These are phyloP conservation scores for Polytrichum formosum DNA, from an alignment of 225 moss, liverwort and hornwort genomes.

Conservation along the genomic window DNA sequence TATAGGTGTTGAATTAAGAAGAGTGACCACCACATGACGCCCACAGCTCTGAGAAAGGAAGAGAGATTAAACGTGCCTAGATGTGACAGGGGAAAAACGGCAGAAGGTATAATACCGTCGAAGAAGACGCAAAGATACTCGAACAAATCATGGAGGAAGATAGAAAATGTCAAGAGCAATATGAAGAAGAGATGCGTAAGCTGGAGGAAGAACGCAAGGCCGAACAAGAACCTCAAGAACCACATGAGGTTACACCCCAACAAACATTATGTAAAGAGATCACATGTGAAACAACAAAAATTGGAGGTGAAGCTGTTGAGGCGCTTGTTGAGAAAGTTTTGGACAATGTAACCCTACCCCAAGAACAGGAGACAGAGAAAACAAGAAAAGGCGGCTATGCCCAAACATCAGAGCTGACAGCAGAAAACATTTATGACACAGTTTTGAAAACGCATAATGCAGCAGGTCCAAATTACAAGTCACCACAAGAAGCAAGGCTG, in stretches of 20 bases:
- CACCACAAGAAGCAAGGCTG: background rate
- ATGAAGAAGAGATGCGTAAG: slow-evolving; percentile 35
- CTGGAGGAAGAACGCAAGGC: slow-evolving; percentile 17
- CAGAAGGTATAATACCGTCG: slow-evolving; percentile 11
- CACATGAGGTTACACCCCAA: background rate
- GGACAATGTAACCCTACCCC: background rate
- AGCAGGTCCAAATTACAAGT: background rate
- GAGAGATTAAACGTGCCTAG: background rate
- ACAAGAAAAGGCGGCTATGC: background rate
- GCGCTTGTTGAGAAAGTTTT: background rate
- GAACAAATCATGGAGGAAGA: slow-evolving; percentile 40
- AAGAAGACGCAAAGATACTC: slow-evolving; percentile 41
- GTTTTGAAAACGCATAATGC: slow-evolving; percentile 4
- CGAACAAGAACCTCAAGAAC: background rate
- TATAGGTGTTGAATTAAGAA: no score
- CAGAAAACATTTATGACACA: slow-evolving; percentile 4
- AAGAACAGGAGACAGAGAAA: background rate
- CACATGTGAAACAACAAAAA: slow-evolving; percentile 2
- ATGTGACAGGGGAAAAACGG: slow-evolving; percentile 20
- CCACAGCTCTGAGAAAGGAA: no score
- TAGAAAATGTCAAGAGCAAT: slow-evolving; percentile 38
- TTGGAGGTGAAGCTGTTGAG: slow-evolving; percentile 8
- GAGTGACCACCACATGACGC: no score
- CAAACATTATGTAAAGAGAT: background rate
- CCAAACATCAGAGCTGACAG: slow-evolving; percentile 4